Conservation (phyloP, 257 asterid species). For the Gardenia jasminoides region DNA sequence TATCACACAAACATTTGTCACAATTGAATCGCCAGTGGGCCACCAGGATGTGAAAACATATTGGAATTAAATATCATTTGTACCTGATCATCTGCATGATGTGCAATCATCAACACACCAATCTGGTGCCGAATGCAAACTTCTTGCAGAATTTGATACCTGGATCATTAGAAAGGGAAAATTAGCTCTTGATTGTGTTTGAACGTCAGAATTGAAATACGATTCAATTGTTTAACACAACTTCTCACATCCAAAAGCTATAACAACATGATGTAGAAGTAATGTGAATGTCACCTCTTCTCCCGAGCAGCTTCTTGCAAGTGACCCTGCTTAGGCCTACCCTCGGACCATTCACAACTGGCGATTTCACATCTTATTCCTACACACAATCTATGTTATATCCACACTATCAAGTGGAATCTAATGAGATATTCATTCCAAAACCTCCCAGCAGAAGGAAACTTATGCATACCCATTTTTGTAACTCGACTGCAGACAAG, state of each 20-base stretch:
- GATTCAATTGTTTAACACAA: too few relatives aligned
- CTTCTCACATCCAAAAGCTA: neutral
- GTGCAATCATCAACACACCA: conserved; percentile 73
- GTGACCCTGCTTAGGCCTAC: conserved; percentile 76
- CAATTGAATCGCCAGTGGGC: neutral
- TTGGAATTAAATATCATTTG: neutral
- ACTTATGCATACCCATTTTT: conserved; percentile 62
- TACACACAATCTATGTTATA: conserved; percentile 53
- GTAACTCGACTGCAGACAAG: conserved; percentile 53
- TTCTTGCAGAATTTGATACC: conserved; percentile 66
- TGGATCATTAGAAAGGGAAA: conserved; percentile 25
- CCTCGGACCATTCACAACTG: conserved; percentile 74
- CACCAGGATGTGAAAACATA: neutral
- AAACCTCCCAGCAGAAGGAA: conserved; percentile 22
- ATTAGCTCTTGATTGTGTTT: neutral
- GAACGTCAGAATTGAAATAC: neutral
- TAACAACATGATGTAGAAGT: neutral
- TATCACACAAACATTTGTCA: neutral
- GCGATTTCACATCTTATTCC: conserved; percentile 85
- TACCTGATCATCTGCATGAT: conserved; percentile 98
- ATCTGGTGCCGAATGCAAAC: conserved; percentile 54
- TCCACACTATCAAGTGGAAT: conserved; percentile 32
- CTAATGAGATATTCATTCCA: conserved; percentile 24
- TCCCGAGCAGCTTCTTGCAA: conserved; percentile 91
- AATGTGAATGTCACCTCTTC: conserved; percentile 53